A percentile compares a stretch with the other conserved stretches of the same genome.
phyloP scores from a whole-genome alignment of 1,139 yeast species.

The Lodderomyces beijingensis region DNA sequence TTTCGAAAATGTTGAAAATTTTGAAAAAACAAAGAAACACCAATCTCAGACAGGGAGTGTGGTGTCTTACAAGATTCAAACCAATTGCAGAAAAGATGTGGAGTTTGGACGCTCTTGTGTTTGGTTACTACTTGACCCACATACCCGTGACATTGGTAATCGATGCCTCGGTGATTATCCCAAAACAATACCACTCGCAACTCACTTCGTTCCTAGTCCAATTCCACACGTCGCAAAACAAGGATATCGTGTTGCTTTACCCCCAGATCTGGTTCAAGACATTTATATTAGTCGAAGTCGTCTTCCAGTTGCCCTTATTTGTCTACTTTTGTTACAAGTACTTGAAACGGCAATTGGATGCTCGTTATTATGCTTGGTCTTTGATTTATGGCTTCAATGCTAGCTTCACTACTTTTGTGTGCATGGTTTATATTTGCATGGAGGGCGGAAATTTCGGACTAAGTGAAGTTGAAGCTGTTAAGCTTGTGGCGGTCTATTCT shows the following conservation, averaged over 20 bases:
- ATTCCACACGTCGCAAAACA: constrained; percentile 59
- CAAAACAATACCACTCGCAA: constrained; percentile 41
- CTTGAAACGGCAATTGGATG: constrained; percentile 15
- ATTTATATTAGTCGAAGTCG: constrained; percentile 67
- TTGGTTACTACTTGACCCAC: constrained; percentile 54
- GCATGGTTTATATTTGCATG: constrained; percentile 43
- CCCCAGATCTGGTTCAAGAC: constrained; percentile 64
- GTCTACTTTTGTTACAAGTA: constrained; percentile 32
- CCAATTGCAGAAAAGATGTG: too few relatives aligned
- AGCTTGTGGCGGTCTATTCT: constrained; percentile 49
- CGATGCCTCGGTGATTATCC: constrained; percentile 71
- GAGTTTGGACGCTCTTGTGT: too few relatives aligned
- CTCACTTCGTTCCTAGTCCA: constrained; percentile 47
- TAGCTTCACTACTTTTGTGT: constrained; percentile 63
- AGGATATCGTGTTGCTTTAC: constrained; percentile 61
- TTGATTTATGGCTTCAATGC: constrained; percentile 78
- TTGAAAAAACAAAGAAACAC: too few relatives aligned
- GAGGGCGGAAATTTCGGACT: constrained; percentile 22
- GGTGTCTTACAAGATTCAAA: too few relatives aligned
- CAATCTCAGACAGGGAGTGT: too few relatives aligned
- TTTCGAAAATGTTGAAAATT: too few relatives aligned
- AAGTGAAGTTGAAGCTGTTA: constrained; percentile 27
- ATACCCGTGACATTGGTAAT: constrained; percentile 70
- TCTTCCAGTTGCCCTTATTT: constrained; percentile 78
- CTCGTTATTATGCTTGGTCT: constrained; percentile 43